A percentile compares a stretch with the other conserved stretches of the same genome.
Evolutionary conservation across 169 alveolate species (phyloP).

Genomic region (Plasmodium gonderi): DNA sequence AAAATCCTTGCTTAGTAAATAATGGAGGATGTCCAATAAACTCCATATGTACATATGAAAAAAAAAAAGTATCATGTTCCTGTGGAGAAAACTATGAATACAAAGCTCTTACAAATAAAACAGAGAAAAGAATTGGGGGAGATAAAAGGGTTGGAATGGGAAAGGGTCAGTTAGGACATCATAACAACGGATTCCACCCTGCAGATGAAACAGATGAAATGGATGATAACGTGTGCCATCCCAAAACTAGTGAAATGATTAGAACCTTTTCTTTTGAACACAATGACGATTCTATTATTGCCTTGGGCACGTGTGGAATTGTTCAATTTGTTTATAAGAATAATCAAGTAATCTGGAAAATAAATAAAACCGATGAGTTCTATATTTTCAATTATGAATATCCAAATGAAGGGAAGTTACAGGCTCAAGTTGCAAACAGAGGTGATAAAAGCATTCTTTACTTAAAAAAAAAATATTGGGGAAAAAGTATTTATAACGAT

Average conservation of each 20-base stretch:
- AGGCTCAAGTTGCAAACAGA: constrained; percentile 1
- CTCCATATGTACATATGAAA: background rate
- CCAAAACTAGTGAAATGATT: background rate
- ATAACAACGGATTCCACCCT: background rate
- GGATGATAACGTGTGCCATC: constrained; percentile 5
- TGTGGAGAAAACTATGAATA: constrained; percentile 28
- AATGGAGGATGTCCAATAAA: constrained; percentile 58
- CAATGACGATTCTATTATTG: constrained; percentile 10
- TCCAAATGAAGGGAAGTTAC: constrained; percentile 8
- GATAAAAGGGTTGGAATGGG: background rate
- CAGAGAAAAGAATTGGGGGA: background rate
- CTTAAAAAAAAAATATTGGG: constrained; percentile 4
- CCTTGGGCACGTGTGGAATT: constrained; percentile 42
- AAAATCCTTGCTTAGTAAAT: constrained; percentile 31
- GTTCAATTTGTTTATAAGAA: background rate
- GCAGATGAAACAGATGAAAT: too few species aligned
- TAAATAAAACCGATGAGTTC: constrained; percentile 4
- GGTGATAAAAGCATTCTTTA: background rate
- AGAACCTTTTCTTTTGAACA: background rate
- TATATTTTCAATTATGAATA: constrained; percentile 35
- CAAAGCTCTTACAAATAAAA: background rate
- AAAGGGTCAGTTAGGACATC: background rate
- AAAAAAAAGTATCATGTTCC: constrained; percentile 17
- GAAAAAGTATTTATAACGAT: background rate
- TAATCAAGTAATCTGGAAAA: constrained; percentile 57